Evolutionary conservation across 371 early-diverging fungal species (phyloP), one percentile per base, ranked within the genome.

Genomic region (Mortierella sp.): DNA sequence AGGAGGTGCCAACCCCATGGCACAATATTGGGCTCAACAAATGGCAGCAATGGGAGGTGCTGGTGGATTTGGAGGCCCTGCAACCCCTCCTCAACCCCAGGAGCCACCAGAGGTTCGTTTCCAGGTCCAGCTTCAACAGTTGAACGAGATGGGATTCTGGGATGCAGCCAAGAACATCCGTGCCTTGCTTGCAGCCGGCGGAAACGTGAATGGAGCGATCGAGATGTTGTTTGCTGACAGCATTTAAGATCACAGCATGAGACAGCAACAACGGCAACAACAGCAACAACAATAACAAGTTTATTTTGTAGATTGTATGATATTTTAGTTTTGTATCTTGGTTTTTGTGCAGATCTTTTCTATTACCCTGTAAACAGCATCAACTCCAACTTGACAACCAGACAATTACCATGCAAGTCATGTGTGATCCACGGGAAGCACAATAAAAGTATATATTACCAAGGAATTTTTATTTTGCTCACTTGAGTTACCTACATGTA

Each of bases 101-200:
- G 86, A 88, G 66, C 92, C 97, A 45, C 95, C 95, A 29, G 98
- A 97, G 85, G 96, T 96, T 76, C 89, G 96, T 28, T 99, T 90
- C 84, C 91, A 92, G 74, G 90, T 89, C 17, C 97, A 99, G 82
- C 87, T 99, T 60, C 89, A 90, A 79, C 97, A 97, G 85, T 85
- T 99, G 69, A 93, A 91, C 68, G 99, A 98, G 35, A 99, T 99
- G 99, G 99, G 99, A 5, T 96, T 99, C 83, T 94, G 89, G 87
- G 94, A 96, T 82, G 92, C 95, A 22, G 83, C 88, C 19, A 92
- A 94, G 84, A 99, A 99, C 75, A 91, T 98, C 55, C 88, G 95
- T 29, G 98, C 96, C 4, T 86, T 99, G 75, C 84, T 87, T n/a
- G 85, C 90, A 22, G 89, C 96, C 4, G 90, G 91, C 3, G 99